Base-by-base conservation (phyloP, 495 filamentous ascomycete genomes). In the Aspergillus sparsus region DNA sequence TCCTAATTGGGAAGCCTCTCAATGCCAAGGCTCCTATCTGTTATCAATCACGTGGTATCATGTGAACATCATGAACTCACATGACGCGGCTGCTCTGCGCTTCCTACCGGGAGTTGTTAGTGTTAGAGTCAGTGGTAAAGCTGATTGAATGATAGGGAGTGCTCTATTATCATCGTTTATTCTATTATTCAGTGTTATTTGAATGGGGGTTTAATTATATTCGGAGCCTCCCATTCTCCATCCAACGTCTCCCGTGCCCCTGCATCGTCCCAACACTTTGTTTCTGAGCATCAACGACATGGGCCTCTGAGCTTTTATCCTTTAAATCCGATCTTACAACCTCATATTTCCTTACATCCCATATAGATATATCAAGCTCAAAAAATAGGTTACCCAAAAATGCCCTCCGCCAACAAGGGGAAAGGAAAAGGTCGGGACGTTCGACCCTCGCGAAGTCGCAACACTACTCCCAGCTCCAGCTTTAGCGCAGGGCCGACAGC, bases 371-470 rank as follows among this genome's bases (percentile, higher is more conserved):
- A 9, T 54, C 33, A 39, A 35, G 47, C 21, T 31, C 32, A 32
- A 37, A 15, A 9, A 53, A n/a, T 6, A 41, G 33, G 21, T 37
- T n/a, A 35, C 41, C 45, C 32, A 33, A 73, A 33, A 37, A 83
- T 82, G 81, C 80, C 78, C 9, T 68, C 76, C 13, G 76, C 78
- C 37, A 74, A 71, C 55, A 92, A 92, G 74, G 87, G 89, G 60
- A 92, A 90, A 92, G 82, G 82, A 64, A 92, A 93, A 81, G 82
- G 70, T 52, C 82, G 86, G 58, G 86, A 87, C 64, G 82, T 78
- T 49, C 87, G 90, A 57, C 87, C 85, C 60, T 90, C 90, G 66
- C 86, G 87, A 56, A 93, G 90, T 68, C 88, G 91, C 65, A 93
- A 94, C 73, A 92, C 90, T 10, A 96, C 91, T 4, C 91, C 91